Percentiles rank a stretch among this genome's conserved stretches.
Conservation (phyloP, 2,329 filamentous ascomycete genomes). For the Byssothecium circinans region DNA sequence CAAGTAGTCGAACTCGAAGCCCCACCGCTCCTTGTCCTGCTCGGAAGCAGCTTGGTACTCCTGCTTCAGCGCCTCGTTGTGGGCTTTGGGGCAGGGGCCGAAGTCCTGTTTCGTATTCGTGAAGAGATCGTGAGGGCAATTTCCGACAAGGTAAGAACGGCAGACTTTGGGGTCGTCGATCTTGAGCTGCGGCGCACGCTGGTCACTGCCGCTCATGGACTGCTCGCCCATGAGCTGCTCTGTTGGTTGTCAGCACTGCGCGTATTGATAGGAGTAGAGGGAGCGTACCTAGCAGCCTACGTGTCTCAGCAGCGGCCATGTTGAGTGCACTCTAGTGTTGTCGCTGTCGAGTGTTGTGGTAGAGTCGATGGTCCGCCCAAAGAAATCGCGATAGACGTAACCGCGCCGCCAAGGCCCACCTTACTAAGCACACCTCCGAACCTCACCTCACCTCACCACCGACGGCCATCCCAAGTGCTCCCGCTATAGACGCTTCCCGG, state of each 20-base stretch:
- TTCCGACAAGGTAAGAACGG: constrained; percentile 89
- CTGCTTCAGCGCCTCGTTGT: constrained; percentile 82
- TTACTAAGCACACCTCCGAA: constrained; percentile 6
- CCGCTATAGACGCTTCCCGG: constrained; percentile 6
- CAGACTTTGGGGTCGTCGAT: constrained; percentile 93
- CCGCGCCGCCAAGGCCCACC: constrained; percentile 21
- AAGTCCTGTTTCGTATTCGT: constrained; percentile 99
- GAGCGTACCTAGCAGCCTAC: constrained; percentile 79
- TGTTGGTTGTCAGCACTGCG: constrained; percentile 36
- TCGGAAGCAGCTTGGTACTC: constrained; percentile 80
- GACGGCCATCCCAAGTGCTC: constrained; percentile 2
- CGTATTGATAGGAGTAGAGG: neutral
- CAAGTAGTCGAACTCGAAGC: constrained; percentile 96
- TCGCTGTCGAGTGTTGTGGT: constrained; percentile 7
- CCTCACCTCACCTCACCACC: neutral
- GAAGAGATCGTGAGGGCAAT: constrained; percentile 97
- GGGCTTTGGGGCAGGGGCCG: constrained; percentile 82
- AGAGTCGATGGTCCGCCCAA: constrained; percentile 5
- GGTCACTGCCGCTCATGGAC: constrained; percentile 75
- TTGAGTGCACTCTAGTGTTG: neutral
- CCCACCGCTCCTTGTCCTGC: constrained; percentile 73
- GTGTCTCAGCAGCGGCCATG: constrained; percentile 98
- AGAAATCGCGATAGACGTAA: constrained; percentile 26
- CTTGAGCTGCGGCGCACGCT: constrained; percentile 77
- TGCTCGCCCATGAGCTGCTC: constrained; percentile 82